Evolutionary conservation across 2,329 filamentous ascomycete genomes (phyloP).

Genomic region (Cordyceps farinosa): DNA sequence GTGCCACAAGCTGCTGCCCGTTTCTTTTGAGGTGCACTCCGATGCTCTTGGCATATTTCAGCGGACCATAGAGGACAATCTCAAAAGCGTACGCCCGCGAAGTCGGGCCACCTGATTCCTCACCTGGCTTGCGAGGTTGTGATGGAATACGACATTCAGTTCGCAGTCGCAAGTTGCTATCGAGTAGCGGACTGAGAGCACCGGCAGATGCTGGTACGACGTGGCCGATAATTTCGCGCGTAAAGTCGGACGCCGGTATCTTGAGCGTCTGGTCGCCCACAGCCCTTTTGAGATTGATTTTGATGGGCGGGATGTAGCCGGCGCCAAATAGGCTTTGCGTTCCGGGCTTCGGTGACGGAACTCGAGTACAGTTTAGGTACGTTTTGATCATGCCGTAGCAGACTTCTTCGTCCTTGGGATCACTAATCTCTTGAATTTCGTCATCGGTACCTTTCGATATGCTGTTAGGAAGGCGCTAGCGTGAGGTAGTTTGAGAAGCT

Average conservation of each 20-base stretch:
- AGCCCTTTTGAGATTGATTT: slow-evolving; percentile 63
- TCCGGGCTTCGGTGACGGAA: slow-evolving; percentile 66
- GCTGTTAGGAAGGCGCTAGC: slow-evolving; percentile 2
- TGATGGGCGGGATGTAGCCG: slow-evolving; percentile 68
- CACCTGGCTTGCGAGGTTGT: slow-evolving; percentile 59
- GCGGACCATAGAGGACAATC: slow-evolving; percentile 75
- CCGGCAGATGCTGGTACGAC: slow-evolving; percentile 65
- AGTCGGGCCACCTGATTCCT: slow-evolving; percentile 59
- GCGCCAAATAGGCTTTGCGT: slow-evolving; percentile 55
- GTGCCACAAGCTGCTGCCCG: slow-evolving; percentile 65
- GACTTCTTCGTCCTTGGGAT: slow-evolving; percentile 65
- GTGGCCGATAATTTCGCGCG: slow-evolving; percentile 68
- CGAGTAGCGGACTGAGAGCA: slow-evolving; percentile 69
- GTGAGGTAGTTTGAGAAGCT: slow-evolving; percentile 26
- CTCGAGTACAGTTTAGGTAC: slow-evolving; percentile 60
- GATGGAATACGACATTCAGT: slow-evolving; percentile 68
- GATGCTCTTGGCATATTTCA: slow-evolving; percentile 60
- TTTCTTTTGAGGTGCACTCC: slow-evolving; percentile 62
- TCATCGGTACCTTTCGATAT: slow-evolving; percentile 44
- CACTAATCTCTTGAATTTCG: slow-evolving; percentile 54
- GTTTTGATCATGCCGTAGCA: slow-evolving; percentile 77
- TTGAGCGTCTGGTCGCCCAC: slow-evolving; percentile 51
- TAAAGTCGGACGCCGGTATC: slow-evolving; percentile 72
- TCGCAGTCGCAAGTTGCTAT: slow-evolving; percentile 62
- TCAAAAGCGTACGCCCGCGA: slow-evolving; percentile 63